Percentiles rank a stretch among this genome's conserved stretches.
Evolutionary conservation across 2,329 filamentous ascomycete species (phyloP).

Genomic region (Elsinoe fawcettii): DNA sequence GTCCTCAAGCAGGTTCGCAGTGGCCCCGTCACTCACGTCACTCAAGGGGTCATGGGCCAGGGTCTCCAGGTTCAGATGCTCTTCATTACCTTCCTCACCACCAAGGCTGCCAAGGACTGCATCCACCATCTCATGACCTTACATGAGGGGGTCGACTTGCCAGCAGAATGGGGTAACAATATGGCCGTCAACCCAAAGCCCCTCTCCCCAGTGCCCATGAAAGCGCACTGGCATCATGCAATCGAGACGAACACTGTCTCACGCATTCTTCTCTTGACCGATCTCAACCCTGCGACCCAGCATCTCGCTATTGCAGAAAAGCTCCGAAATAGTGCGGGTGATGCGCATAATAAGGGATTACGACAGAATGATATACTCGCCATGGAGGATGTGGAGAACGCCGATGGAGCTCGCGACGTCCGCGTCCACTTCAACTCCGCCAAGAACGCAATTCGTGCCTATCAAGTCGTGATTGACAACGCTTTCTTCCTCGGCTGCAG

Average conservation of each 20-base stretch:
- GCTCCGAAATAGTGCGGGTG: background rate
- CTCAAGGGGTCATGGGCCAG: background rate
- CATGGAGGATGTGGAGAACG: background rate
- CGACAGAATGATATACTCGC: constrained; percentile 4
- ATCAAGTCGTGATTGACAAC: background rate
- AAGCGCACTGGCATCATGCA: background rate
- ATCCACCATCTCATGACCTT: background rate
- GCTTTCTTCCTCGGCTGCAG: background rate
- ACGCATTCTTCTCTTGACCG: background rate
- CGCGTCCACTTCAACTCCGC: constrained; percentile 7
- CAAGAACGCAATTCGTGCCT: constrained; percentile 10
- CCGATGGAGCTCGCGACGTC: background rate
- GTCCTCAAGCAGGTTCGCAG: background rate
- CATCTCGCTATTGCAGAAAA: background rate
- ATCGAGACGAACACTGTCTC: background rate
- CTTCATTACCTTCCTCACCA: constrained; percentile 4
- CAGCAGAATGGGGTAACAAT: background rate
- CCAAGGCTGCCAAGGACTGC: background rate
- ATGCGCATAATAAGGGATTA: background rate
- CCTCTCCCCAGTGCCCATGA: background rate
- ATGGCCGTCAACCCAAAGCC: background rate
- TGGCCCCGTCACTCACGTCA: constrained; percentile 10
- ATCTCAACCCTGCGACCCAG: background rate
- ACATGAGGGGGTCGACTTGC: background rate
- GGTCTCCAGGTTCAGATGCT: background rate